A percentile compares a stretch with the other conserved stretches of the same genome.
Conservation (phyloP, 2,329 filamentous ascomycete species). For the Thielaviopsis punctulata region DNA sequence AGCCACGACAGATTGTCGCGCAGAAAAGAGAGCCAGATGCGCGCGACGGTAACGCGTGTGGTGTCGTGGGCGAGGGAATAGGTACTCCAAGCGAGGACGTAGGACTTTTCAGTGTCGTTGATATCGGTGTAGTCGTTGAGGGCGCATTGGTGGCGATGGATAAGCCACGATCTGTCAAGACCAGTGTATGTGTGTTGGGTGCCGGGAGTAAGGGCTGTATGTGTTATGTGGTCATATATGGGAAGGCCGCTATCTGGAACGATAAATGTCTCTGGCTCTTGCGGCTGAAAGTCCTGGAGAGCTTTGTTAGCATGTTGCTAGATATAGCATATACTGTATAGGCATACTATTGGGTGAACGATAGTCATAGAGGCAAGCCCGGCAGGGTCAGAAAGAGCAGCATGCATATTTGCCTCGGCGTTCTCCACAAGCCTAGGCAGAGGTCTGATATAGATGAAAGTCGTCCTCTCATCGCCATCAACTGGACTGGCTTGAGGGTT, state of each 20-base stretch:
- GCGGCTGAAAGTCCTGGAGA: not conserved
- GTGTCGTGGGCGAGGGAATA: conserved; percentile 35
- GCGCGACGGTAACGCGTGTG: conserved; percentile 33
- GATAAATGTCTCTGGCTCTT: conserved; percentile 22
- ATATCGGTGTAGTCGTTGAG: conserved; percentile 41
- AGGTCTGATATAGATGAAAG: conserved; percentile 15
- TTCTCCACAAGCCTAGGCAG: not conserved
- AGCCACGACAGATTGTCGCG: conserved; percentile 35
- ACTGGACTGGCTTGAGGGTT: conserved; percentile 24
- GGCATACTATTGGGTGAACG: not conserved
- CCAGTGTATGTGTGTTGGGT: conserved; percentile 26
- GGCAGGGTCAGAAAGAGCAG: not conserved
- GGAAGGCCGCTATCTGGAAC: conserved; percentile 27
- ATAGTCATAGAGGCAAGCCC: not conserved
- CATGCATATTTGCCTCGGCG: not conserved
- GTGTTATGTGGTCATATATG: conserved; percentile 41
- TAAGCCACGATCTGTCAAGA: conserved; percentile 34
- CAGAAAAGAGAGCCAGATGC: conserved; percentile 34
- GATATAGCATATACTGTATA: not conserved
- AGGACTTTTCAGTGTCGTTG: conserved; percentile 36
- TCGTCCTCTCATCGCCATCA: conserved; percentile 26
- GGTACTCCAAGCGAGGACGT: conserved; percentile 40
- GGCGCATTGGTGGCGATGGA: conserved; percentile 41
- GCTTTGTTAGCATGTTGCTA: not conserved
- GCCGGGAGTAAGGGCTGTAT: conserved; percentile 31